Conservation (phyloP, 805 yeast species). For the Cyberlindnera galapagoensis region DNA sequence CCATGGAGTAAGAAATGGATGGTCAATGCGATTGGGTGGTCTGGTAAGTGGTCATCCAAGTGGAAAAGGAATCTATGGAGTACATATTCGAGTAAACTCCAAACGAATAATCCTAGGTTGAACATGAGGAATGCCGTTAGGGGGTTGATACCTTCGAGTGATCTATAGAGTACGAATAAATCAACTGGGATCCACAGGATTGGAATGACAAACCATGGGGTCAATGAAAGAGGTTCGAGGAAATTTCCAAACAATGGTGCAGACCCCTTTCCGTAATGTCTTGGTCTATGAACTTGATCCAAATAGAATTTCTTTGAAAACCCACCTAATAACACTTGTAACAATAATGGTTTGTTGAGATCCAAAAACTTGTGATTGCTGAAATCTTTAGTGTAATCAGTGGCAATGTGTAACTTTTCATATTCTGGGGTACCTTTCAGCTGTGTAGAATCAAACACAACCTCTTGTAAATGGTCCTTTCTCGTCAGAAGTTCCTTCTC, state of each 20-base stretch:
- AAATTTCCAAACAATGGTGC: constrained; percentile 95
- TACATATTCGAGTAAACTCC: constrained; percentile 89
- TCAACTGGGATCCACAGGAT: constrained; percentile 81
- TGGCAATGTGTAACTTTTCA: constrained; percentile 66
- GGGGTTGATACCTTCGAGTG: constrained; percentile 41
- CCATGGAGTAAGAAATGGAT: constrained; percentile 92
- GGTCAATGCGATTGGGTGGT: constrained; percentile 65
- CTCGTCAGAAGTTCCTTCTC: constrained; percentile 63
- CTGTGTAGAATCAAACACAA: constrained; percentile 45
- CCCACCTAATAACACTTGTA: constrained; percentile 70
- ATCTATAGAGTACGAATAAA: constrained; percentile 52
- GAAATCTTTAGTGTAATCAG: constrained; percentile 69
- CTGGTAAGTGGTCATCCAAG: constrained; percentile 81
- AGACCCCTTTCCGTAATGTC: constrained; percentile 96
- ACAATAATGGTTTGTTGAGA: constrained; percentile 69
- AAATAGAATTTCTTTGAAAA: constrained; percentile 86
- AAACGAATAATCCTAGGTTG: constrained; percentile 75
- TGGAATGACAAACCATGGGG: constrained; percentile 96
- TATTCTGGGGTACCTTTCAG: constrained; percentile 66
- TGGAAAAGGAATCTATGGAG: constrained; percentile 93
- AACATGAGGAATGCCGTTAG: constrained; percentile 51
- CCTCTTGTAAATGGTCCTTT: constrained; percentile 53
- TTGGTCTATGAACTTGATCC: constrained; percentile 95
- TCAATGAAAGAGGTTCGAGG: constrained; percentile 82
- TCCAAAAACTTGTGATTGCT: constrained; percentile 82